Conservation (phyloP, 2,329 filamentous ascomycete genomes). For the Ophiostoma montium region DNA sequence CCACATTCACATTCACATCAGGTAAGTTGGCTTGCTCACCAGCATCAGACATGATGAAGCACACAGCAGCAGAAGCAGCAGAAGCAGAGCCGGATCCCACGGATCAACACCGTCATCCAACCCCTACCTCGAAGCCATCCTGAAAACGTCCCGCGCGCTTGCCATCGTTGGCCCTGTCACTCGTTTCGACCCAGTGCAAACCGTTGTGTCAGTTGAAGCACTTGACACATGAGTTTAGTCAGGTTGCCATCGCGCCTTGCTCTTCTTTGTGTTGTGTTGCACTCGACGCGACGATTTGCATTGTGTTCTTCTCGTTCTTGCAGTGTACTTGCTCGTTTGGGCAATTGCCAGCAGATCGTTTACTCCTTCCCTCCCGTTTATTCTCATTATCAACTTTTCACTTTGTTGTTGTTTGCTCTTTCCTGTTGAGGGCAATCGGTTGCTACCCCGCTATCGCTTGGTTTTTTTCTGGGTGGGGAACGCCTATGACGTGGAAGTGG, state of each 20-base stretch:
- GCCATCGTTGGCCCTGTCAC: too few relatives aligned
- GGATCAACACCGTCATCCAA: too few relatives aligned
- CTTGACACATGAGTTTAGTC: too few relatives aligned
- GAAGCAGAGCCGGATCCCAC: background rate
- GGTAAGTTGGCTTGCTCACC: background rate
- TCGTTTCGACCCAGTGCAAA: too few relatives aligned
- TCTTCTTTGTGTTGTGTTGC: too few relatives aligned
- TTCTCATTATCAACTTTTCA: background rate
- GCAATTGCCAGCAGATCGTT: too few relatives aligned
- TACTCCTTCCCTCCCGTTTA: background rate
- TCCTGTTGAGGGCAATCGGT: background rate
- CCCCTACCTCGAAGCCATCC: background rate
- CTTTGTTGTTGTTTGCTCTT: background rate
- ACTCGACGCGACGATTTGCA: too few relatives aligned
- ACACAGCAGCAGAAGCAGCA: background rate
- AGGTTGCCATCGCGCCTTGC: too few relatives aligned
- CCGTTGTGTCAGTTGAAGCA: too few relatives aligned
- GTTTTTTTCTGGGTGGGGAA: background rate
- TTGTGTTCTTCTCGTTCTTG: too few relatives aligned
- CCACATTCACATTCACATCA: background rate
- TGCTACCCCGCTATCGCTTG: conserved; percentile 3
- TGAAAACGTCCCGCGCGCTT: background rate
- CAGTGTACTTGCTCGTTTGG: too few relatives aligned
- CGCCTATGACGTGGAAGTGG: background rate
- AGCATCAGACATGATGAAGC: background rate